Evolutionary conservation across 208 protist genomes (phyloP).

Genomic region (Wallacemonas rigidus): DNA sequence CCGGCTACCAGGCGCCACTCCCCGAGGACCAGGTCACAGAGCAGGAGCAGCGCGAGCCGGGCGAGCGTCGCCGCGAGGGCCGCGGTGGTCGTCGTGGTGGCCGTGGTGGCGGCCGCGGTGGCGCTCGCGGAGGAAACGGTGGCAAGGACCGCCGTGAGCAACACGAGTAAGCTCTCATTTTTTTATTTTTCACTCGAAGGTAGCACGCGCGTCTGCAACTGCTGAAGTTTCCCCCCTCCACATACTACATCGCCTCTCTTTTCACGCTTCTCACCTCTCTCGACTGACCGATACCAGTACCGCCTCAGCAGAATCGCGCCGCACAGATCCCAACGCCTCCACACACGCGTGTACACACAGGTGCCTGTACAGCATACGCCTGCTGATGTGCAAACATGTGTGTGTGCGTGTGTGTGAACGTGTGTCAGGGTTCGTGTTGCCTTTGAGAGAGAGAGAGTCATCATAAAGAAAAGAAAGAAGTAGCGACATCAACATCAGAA

Average conservation of each 20-base stretch:
- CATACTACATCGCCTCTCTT: no score
- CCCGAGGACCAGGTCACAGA: slow-evolving; percentile 86
- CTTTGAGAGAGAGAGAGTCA: not conserved
- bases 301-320: no score
- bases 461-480: slow-evolving; percentile 8
- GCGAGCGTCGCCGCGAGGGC: slow-evolving; percentile 23
- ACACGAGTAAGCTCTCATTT: slow-evolving; percentile 20
- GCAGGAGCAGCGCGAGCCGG: slow-evolving; percentile 71
- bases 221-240: no score
- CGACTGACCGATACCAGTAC: no score
- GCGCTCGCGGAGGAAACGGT: slow-evolving; percentile 33
- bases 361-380: no score
- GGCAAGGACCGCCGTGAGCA: slow-evolving; percentile 39
- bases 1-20: slow-evolving; percentile 92
- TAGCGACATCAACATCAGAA: not conserved
- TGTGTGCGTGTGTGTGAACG: not conserved
- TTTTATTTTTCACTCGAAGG: no score
- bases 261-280: no score
- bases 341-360: no score
- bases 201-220: no score
- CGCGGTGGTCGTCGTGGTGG: slow-evolving; percentile 37
- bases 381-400: not conserved
- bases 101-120: slow-evolving; percentile 37
- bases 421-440: not conserved
- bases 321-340: no score